These are phyloP conservation scores for Anisogramma anomala DNA, from an alignment of 2,329 filamentous ascomycete species.

Conservation along the genomic window DNA sequence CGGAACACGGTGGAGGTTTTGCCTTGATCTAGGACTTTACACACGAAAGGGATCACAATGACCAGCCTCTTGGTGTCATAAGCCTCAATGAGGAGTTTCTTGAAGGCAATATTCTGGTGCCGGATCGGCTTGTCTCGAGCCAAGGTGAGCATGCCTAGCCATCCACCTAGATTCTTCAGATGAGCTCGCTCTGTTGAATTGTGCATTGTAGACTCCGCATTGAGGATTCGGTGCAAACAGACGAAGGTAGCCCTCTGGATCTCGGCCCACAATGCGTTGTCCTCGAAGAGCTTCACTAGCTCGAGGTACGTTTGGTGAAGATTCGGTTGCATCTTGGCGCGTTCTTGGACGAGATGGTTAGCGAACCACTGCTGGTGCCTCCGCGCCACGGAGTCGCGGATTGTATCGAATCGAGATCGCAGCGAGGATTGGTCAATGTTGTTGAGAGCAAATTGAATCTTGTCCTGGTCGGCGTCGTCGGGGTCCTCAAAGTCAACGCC, in stretches of 20 bases:
- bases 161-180: slow-evolving; percentile 84
- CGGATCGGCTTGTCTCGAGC: slow-evolving; percentile 92
- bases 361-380: slow-evolving; percentile 95
- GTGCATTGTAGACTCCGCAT: slow-evolving; percentile 76
- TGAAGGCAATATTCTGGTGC: slow-evolving; percentile 94
- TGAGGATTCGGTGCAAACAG: slow-evolving; percentile 75
- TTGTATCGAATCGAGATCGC: slow-evolving; percentile 68
- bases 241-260: slow-evolving; percentile 88
- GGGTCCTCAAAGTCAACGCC: slow-evolving; percentile 67
- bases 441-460: slow-evolving; percentile 90
- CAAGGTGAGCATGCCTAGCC: slow-evolving; percentile 87
- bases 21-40: slow-evolving; percentile 84
- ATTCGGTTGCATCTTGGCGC: slow-evolving; percentile 94
- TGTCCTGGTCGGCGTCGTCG: slow-evolving; percentile 74
- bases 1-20: slow-evolving; percentile 78
- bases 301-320: slow-evolving; percentile 91
- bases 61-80: slow-evolving; percentile 85
- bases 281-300: slow-evolving; percentile 70
- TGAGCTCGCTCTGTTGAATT: slow-evolving; percentile 76
- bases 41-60: slow-evolving; percentile 92
- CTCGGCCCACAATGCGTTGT: slow-evolving; percentile 70
- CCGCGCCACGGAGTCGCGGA: slow-evolving; percentile 65
- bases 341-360: slow-evolving; percentile 84
- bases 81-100: slow-evolving; percentile 84
- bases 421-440: slow-evolving; percentile 89